Percentiles rank a stretch among this genome's conserved stretches.
phyloP scores from a whole-genome alignment of 352 stramenopile genomes.

The Phytophthora sansomeana region DNA sequence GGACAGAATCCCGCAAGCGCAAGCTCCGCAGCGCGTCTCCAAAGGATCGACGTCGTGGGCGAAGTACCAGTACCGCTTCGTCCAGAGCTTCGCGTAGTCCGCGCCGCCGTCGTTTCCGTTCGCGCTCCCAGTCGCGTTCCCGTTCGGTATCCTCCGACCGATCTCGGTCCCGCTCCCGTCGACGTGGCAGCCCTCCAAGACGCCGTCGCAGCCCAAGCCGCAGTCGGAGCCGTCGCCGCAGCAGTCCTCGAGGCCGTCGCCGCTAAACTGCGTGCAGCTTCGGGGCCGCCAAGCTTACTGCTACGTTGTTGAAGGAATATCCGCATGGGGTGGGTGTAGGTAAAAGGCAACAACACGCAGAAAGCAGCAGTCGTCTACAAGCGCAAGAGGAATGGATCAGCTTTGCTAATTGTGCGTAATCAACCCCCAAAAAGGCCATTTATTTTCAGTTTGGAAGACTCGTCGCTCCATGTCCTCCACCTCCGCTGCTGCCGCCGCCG shows the following conservation, averaged over 20 bases:
- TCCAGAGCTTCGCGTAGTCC: conserved; percentile 20
- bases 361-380: neutral
- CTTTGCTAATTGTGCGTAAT: neutral
- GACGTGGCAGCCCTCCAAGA: conserved; percentile 33
- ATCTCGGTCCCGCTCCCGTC: conserved; percentile 34
- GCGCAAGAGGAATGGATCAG: neutral
- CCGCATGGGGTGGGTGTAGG: too few species aligned
- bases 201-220: conserved; percentile 38
- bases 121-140: conserved; percentile 35
- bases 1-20: conserved; percentile 24
- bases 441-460: conserved; percentile 8
- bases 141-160: conserved; percentile 27
- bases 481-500: conserved; percentile 4
- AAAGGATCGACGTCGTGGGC: conserved; percentile 25
- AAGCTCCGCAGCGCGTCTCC: conserved; percentile 33
- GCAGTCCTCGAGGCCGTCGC: conserved; percentile 21
- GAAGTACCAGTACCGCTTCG: conserved; percentile 32
- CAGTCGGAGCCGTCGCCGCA: conserved; percentile 35
- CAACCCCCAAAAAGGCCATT: neutral
- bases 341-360: neutral
- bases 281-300: too few species aligned
- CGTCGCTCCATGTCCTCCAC: conserved; percentile 14
- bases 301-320: too few species aligned
- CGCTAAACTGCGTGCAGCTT: conserved; percentile 23
- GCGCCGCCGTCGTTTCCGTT: conserved; percentile 34